Percentiles rank a stretch among this genome's conserved stretches.
phyloP scores from a whole-genome alignment of 441 rosid species.

The Mallotus repandus region DNA sequence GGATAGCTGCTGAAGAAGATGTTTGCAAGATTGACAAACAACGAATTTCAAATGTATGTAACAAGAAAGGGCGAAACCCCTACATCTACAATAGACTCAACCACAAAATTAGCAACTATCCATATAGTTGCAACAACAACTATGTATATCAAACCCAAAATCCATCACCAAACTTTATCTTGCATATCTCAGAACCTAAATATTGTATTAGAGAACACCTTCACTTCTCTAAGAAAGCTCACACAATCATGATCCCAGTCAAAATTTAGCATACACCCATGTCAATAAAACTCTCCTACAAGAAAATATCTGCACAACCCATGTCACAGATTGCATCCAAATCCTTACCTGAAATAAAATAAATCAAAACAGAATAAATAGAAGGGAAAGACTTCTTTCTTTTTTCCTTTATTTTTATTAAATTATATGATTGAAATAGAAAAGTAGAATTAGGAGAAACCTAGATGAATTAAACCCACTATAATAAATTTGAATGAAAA shows the following conservation, averaged over 20 bases:
- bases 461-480: not conserved
- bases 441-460: not conserved
- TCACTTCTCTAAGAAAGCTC: constrained; percentile 18
- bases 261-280: constrained; percentile 12
- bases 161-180: constrained; percentile 70
- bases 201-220: not conserved
- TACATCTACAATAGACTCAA: constrained; percentile 86
- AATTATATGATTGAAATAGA: not conserved
- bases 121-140: constrained; percentile 83
- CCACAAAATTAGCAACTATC: constrained; percentile 96
- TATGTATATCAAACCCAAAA: constrained; percentile 67
- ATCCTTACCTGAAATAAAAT: constrained; percentile 18
- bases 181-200: constrained; percentile 42
- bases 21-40: too few species aligned
- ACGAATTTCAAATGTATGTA: constrained; percentile 89
- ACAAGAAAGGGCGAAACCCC: constrained; percentile 93
- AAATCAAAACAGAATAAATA: constrained; percentile 1
- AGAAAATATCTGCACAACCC: constrained; percentile 16
- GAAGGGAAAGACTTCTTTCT: not conserved
- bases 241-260: constrained; percentile 6
- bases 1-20: too few species aligned
- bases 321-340: constrained; percentile 13
- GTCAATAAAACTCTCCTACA: not conserved
- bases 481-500: not conserved
- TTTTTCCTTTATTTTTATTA: too few species aligned